Base-by-base conservation (phyloP, 2,329 filamentous ascomycete genomes). In the Mycosphaerella arachidis region DNA sequence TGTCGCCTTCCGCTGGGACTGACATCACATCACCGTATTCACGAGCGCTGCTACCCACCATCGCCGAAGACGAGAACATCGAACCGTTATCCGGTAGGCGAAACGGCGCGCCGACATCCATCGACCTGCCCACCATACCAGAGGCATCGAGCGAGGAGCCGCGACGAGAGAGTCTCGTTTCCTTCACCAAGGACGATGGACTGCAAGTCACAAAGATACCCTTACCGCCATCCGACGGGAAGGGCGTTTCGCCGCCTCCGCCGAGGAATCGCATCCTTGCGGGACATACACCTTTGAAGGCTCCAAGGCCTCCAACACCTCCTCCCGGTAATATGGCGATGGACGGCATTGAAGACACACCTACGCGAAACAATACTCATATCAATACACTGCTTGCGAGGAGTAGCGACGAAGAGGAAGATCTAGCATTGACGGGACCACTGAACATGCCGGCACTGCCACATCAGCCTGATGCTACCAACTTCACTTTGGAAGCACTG, bases 401-500 rank as follows among this genome's bases (percentile, higher is more conserved):
- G 43, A 66, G 61, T 48, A 67, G 66, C 31, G 67, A 68, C 45
- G 65, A 68, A 12, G 71, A 73, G 7, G 71, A 73, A 31, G 73
- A 74, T 46, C 55, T 61, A 4, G 62, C 62, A 1, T 54, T 75
- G n/a, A 73, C 63, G 29, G 73, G 73, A 5, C 72, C 73, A 30
- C 51, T 75, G 50, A 70, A 70, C 54, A 69, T 75, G 67, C 73
- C 73, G 1, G 72, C 73, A 50, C 63, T 75, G 33, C 73, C 73
- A 1, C 65, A 70, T 53, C 57, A 65, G 24, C 72, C 73, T 1
- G 65, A 68, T n/a, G 68, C 68, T 20, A 66, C 65, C 16, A 73
- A 73, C 60, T 74, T 75, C 62, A 74, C 72, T 3, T 59, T 74
- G 37, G 72, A 75, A 30, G 68, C 68, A 40, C 63, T 75, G 27